Evolutionary conservation across 371 early-diverging fungal species (phyloP).

Genomic region (Syncephalis fuscata): DNA sequence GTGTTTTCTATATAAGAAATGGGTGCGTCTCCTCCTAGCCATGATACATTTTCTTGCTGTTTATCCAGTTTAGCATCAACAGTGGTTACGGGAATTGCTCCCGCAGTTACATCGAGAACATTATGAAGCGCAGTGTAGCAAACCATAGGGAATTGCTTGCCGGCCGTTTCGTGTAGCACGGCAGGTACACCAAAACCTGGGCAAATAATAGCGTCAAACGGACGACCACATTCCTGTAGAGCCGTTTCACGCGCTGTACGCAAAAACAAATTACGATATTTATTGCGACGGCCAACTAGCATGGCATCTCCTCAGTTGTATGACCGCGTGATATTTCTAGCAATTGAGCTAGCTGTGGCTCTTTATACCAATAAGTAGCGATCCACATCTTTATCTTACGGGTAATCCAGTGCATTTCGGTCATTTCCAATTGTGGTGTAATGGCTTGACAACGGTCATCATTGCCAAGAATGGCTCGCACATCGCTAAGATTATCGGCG

Average conservation of each 20-base stretch:
- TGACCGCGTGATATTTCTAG: not conserved
- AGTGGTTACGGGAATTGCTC: conserved; percentile 2
- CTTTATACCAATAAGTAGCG: not conserved
- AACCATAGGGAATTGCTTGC: not conserved
- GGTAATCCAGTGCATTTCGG: no score
- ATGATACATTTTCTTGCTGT: not conserved
- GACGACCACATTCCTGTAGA: not conserved
- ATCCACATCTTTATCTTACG: no score
- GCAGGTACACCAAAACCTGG: not conserved
- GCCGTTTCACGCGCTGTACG: not conserved
- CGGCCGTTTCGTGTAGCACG: not conserved
- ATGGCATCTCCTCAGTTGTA: not conserved
- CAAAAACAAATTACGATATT: not conserved
- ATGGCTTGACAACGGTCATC: no score
- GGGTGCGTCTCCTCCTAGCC: not conserved
- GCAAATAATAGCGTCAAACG: conserved; percentile 1
- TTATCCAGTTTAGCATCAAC: not conserved
- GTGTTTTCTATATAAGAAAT: not conserved
- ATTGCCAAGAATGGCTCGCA: no score
- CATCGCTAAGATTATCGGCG: no score
- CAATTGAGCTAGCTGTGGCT: not conserved
- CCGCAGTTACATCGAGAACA: conserved; percentile 1
- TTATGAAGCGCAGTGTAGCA: not conserved
- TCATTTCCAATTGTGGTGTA: no score
- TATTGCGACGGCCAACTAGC: not conserved